A percentile compares a stretch with the other conserved stretches of the same genome.
phyloP scores from a whole-genome alignment of 805 yeast species.

The Millerozyma miso region DNA sequence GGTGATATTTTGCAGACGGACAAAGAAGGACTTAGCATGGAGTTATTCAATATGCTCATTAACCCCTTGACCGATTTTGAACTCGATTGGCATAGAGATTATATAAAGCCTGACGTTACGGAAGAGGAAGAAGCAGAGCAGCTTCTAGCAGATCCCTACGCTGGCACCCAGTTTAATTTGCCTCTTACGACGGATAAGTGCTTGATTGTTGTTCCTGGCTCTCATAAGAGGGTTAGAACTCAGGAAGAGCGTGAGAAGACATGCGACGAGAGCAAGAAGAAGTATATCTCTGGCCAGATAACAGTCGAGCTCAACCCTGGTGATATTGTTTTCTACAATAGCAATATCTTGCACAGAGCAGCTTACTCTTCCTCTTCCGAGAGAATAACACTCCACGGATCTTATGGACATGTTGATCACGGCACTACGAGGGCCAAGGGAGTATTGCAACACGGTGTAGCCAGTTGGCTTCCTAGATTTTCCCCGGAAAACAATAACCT shows the following conservation, averaged over 20 bases:
- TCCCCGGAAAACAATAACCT: slow-evolving; percentile 26
- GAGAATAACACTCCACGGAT: slow-evolving; percentile 47
- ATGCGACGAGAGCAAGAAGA: slow-evolving; percentile 27
- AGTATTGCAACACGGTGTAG: slow-evolving; percentile 52
- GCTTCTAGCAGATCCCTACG: slow-evolving; percentile 34
- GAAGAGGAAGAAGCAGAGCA: slow-evolving; percentile 41
- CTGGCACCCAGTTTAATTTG: slow-evolving; percentile 50
- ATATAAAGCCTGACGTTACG: slow-evolving; percentile 43
- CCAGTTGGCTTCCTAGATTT: slow-evolving; percentile 41
- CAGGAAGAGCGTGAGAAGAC: slow-evolving; percentile 41
- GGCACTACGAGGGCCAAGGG: slow-evolving; percentile 45
- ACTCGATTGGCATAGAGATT: slow-evolving; percentile 53
- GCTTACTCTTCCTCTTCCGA: slow-evolving; percentile 33
- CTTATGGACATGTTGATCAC: slow-evolving; percentile 41
- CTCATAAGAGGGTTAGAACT: slow-evolving; percentile 44
- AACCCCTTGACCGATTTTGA: slow-evolving; percentile 50
- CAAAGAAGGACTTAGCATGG: slow-evolving; percentile 37
- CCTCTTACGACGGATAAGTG: slow-evolving; percentile 45
- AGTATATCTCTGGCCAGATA: slow-evolving; percentile 36
- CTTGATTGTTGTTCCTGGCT: slow-evolving; percentile 45
- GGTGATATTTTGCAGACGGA: slow-evolving; percentile 41
- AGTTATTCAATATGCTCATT: slow-evolving; percentile 48
- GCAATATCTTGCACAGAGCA: slow-evolving; percentile 48
- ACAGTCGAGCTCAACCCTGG: slow-evolving; percentile 44
- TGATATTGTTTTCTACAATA: slow-evolving; percentile 47